A percentile compares a stretch with the other conserved stretches of the same genome.
phyloP scores from a whole-genome alignment of 306 rosid species.

The Gastrolobium villosum region DNA sequence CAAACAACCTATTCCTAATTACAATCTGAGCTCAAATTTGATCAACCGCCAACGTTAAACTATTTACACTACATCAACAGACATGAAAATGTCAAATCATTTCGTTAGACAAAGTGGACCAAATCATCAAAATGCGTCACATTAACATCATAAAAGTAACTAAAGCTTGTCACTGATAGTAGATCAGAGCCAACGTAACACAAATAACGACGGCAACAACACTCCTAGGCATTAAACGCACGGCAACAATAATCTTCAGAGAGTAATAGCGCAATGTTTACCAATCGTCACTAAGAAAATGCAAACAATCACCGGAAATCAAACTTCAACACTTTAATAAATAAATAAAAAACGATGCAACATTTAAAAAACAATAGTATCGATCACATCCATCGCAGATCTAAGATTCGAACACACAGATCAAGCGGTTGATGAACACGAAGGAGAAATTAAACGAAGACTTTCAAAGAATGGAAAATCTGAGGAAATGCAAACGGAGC shows the following conservation, averaged over 20 bases:
- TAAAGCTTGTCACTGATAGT: conserved; percentile 12
- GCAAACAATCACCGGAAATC: conserved; percentile 2
- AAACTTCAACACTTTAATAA: background rate
- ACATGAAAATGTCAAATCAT: background rate
- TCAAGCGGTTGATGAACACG: conserved; percentile 45
- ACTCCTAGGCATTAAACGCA: background rate
- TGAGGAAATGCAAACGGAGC: conserved; percentile 10
- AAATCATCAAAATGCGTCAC: conserved; percentile 35
- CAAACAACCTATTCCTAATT: conserved; percentile 29
- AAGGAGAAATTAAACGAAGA: background rate
- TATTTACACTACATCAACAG: background rate
- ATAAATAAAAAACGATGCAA: background rate
- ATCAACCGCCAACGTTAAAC: conserved; percentile 13
- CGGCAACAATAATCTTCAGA: conserved; percentile 3
- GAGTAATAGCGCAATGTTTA: background rate
- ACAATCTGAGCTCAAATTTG: conserved; percentile 20
- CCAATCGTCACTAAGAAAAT: background rate
- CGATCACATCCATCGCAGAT: conserved; percentile 50
- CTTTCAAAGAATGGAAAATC: background rate
- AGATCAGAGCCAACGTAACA: conserved; percentile 37
- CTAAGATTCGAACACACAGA: conserved; percentile 54
- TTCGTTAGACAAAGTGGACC: conserved; percentile 1
- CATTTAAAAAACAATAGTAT: background rate
- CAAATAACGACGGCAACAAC: background rate
- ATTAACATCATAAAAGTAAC: conserved; percentile 7